phyloP scores from a whole-genome alignment of 352 stramenopile species.

The Phytophthora quininea region DNA sequence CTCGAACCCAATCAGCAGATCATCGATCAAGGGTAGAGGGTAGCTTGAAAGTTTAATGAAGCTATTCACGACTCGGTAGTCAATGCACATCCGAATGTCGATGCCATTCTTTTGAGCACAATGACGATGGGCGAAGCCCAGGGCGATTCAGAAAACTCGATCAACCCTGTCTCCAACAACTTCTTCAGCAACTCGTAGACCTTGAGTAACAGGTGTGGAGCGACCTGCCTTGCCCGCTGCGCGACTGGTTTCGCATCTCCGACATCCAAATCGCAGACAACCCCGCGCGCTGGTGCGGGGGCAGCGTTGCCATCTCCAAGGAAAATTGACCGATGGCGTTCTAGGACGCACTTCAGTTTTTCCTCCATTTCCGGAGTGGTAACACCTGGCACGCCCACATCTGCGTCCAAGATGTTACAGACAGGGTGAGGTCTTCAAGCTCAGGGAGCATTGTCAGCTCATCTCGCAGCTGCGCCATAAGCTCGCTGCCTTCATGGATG shows the following conservation, averaged over 20 bases:
- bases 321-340: too few relatives aligned
- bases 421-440: neutral
- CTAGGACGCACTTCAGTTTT: too few relatives aligned
- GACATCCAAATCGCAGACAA: too few relatives aligned
- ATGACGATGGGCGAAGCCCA: too few relatives aligned
- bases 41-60: constrained; percentile 10
- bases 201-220: neutral
- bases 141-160: too few relatives aligned
- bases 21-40: constrained; percentile 6
- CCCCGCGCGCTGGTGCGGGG: too few relatives aligned
- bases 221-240: neutral
- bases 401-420: neutral
- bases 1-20: constrained; percentile 8
- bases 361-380: too few relatives aligned
- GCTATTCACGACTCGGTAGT: constrained; percentile 7
- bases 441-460: neutral
- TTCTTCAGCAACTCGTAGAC: constrained; percentile 2
- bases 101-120: neutral
- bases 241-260: too few relatives aligned
- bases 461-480: neutral
- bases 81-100: constrained; percentile 9
- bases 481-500: constrained; percentile 1
- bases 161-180: neutral
- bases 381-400: neutral
- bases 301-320: too few relatives aligned